A percentile compares a stretch with the other conserved stretches of the same genome.
These are phyloP conservation scores for Colletotrichum horii DNA, from an alignment of 2,329 filamentous ascomycete genomes.

Conservation along the genomic window DNA sequence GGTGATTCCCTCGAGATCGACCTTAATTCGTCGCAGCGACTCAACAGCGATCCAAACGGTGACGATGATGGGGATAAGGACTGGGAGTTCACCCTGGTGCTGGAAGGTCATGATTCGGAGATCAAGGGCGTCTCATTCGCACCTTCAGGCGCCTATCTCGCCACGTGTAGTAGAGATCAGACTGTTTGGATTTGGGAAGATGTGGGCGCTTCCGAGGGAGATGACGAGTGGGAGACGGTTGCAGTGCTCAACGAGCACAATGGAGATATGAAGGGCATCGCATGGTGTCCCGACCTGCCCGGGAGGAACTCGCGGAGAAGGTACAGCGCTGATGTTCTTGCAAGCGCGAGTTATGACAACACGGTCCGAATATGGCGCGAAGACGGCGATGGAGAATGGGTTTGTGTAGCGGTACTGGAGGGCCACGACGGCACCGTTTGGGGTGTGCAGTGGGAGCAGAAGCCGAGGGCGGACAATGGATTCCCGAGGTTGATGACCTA, in stretches of 20 bases:
- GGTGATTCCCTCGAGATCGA: constrained; percentile 46
- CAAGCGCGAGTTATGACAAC: constrained; percentile 93
- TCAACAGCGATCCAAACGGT: constrained; percentile 35
- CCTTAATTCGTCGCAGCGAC: constrained; percentile 26
- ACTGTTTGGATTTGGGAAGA: constrained; percentile 99
- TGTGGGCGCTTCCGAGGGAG: constrained; percentile 71
- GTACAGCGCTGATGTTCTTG: constrained; percentile 74
- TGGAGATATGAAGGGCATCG: constrained; percentile 92
- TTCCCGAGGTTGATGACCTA: constrained; percentile 77
- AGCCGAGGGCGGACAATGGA: constrained; percentile 37
- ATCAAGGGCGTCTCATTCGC: constrained; percentile 82
- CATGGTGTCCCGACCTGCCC: constrained; percentile 80
- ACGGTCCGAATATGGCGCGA: constrained; percentile 88
- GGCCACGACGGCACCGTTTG: constrained; percentile 90
- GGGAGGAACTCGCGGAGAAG: constrained; percentile 46
- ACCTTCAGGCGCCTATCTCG: constrained; percentile 77
- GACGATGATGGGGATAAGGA: constrained; percentile 71
- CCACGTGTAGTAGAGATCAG: constrained; percentile 92
- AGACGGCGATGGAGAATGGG: constrained; percentile 90
- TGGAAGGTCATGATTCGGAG: constrained; percentile 95
- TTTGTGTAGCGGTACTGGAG: constrained; percentile 80
- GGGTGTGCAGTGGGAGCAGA: constrained; percentile 76
- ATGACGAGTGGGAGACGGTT: constrained; percentile 96
- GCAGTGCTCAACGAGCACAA: constrained; percentile 94
- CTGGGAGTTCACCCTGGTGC: constrained; percentile 89